phyloP scores from a whole-genome alignment of 768 basidiomycete genomes.

The Daedalea quercina region DNA sequence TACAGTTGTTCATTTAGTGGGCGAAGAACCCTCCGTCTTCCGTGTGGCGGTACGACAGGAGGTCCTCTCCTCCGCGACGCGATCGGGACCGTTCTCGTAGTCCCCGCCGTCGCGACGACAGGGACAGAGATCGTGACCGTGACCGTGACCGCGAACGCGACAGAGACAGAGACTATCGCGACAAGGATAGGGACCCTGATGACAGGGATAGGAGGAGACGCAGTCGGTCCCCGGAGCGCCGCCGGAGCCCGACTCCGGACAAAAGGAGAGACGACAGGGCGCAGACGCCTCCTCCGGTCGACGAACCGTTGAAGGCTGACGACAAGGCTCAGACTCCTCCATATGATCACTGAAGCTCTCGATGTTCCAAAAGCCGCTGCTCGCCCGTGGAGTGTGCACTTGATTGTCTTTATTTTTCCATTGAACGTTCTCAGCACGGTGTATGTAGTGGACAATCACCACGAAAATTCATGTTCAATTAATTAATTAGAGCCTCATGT shows the following conservation, averaged over 20 bases:
- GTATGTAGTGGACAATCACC: neutral
- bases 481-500: neutral
- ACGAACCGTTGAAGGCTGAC: conserved; percentile 37
- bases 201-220: conserved; percentile 41
- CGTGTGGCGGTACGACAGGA: conserved; percentile 73
- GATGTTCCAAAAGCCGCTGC: neutral
- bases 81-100: conserved; percentile 46
- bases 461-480: neutral
- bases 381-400: neutral
- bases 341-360: conserved; percentile 31
- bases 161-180: conserved; percentile 28
- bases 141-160: conserved; percentile 26
- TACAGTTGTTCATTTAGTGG: conserved; percentile 39
- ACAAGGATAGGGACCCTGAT: conserved; percentile 31
- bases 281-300: conserved; percentile 46
- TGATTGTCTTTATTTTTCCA: neutral
- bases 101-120: conserved; percentile 35
- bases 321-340: conserved; percentile 55
- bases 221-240: conserved; percentile 42
- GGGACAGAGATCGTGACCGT: conserved; percentile 18
- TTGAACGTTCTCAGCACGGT: neutral
- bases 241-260: conserved; percentile 38
- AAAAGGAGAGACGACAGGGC: conserved; percentile 41
- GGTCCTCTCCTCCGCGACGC: conserved; percentile 39
- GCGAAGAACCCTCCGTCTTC: conserved; percentile 78